phyloP scores from a whole-genome alignment of 78 protist species.

The Emiliania huxleyi region DNA sequence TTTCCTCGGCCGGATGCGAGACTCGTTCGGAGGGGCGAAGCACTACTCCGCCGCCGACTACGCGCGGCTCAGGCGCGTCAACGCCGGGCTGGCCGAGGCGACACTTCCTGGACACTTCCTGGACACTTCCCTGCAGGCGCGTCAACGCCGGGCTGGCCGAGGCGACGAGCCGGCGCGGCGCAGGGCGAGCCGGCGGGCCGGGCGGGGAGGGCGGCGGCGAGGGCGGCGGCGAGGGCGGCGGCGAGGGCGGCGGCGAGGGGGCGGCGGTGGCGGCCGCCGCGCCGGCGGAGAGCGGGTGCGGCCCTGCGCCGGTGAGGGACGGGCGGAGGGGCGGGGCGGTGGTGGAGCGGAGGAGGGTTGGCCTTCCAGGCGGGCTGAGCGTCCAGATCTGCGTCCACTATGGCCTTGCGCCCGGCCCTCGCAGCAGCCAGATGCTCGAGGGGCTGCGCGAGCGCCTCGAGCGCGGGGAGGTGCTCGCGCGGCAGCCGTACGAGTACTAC shows the following conservation, averaged over 20 bases:
- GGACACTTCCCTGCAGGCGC: too few species aligned
- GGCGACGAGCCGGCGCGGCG: too few species aligned
- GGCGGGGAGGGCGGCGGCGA: too few species aligned
- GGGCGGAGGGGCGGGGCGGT: not conserved
- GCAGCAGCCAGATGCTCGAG: not conserved
- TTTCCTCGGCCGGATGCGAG: not conserved
- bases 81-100: not conserved
- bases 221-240: too few species aligned
- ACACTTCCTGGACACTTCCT: too few species aligned
- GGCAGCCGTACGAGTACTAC: not conserved
- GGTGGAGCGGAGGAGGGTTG: not conserved
- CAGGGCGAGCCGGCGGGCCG: too few species aligned
- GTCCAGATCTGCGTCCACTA: not conserved
- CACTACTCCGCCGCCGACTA: not conserved
- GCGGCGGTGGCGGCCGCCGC: too few species aligned
- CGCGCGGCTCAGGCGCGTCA: not conserved
- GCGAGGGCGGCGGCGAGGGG: too few species aligned
- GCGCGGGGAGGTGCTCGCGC: not conserved
- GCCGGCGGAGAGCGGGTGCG: too few species aligned
- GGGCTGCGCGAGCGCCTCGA: not conserved
- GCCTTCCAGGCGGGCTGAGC: not conserved
- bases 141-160: too few species aligned
- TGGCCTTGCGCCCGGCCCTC: not conserved
- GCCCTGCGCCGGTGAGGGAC: too few species aligned
- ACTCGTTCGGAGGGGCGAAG: not conserved